Conservation (phyloP, 352 stramenopile species). For the Phytophthora kernoviae region DNA sequence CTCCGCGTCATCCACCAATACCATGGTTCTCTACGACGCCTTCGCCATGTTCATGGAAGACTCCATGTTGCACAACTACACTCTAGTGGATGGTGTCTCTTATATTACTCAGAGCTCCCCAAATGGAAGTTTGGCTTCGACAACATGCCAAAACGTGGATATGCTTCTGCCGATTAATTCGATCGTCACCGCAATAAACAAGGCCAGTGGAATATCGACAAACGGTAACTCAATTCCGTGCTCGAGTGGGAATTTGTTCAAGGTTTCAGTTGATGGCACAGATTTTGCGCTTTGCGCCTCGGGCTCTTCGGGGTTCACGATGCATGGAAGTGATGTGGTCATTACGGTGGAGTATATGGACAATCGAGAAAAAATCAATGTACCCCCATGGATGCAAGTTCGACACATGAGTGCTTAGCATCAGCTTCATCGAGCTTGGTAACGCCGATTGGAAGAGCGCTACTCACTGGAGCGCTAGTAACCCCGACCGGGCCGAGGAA, state of each 20-base stretch:
- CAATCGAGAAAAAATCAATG: slow-evolving; percentile 3
- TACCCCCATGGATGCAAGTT: not conserved
- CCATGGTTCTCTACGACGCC: slow-evolving; percentile 31
- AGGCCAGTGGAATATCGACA: slow-evolving; percentile 1
- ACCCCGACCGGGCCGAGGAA: not conserved
- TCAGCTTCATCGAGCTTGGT: not conserved
- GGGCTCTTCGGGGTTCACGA: slow-evolving; percentile 9
- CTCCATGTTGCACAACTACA: slow-evolving; percentile 25
- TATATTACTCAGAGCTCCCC: slow-evolving; percentile 11
- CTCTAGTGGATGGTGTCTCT: slow-evolving; percentile 19
- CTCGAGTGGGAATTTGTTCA: slow-evolving; percentile 3
- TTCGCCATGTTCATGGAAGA: slow-evolving; percentile 17
- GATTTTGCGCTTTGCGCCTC: slow-evolving; percentile 18
- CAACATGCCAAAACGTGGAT: slow-evolving; percentile 6
- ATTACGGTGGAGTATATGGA: slow-evolving; percentile 15
- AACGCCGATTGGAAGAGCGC: slow-evolving; percentile 12
- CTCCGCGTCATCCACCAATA: slow-evolving; percentile 13
- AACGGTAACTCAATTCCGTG: slow-evolving; percentile 12
- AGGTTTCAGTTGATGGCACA: slow-evolving; percentile 6
- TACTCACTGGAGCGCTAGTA: slow-evolving; percentile 11
- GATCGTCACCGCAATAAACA: slow-evolving; percentile 8
- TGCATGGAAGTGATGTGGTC: slow-evolving; percentile 19
- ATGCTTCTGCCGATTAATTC: slow-evolving; percentile 9
- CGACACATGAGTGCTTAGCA: not conserved
- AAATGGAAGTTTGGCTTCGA: not conserved